phyloP scores from a whole-genome alignment of 2,329 filamentous ascomycete species.

The Colletotrichum nymphaeae region DNA sequence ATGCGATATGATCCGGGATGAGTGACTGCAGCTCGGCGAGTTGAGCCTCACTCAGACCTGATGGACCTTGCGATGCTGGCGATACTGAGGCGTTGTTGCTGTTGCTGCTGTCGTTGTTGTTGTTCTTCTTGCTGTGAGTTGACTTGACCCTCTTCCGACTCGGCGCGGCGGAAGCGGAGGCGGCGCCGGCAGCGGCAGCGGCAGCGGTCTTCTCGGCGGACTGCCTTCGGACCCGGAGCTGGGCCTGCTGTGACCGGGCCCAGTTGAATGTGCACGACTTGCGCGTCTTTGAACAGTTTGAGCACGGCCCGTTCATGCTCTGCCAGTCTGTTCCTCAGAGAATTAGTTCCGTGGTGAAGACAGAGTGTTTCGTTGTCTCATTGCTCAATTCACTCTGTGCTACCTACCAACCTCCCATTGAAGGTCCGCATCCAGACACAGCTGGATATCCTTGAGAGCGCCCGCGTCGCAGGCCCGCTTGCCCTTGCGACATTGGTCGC shows the following conservation, averaged over 20 bases:
- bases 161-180: not conserved
- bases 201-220: not conserved
- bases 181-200: too few relatives aligned
- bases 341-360: not conserved
- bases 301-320: conserved; percentile 36
- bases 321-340: conserved; percentile 11
- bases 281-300: conserved; percentile 44
- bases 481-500: conserved; percentile 42
- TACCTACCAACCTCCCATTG: conserved; percentile 26
- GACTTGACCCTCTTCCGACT: conserved; percentile 22
- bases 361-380: too few relatives aligned
- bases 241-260: conserved; percentile 36
- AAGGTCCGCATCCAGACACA: conserved; percentile 3
- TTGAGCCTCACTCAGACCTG: not conserved
- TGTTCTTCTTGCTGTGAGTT: not conserved
- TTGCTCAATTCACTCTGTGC: too few relatives aligned
- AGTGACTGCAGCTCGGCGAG: not conserved
- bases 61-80: not conserved
- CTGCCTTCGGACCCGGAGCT: conserved; percentile 11
- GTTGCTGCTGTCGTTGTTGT: not conserved
- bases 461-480: conserved; percentile 40
- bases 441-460: conserved; percentile 19
- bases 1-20: not conserved
- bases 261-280: conserved; percentile 45
- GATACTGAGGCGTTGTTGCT: not conserved